A percentile compares a stretch with the other conserved stretches of the same genome.
Conservation (phyloP, 75 land plant genomes). For the Cupressus sempervirens region DNA sequence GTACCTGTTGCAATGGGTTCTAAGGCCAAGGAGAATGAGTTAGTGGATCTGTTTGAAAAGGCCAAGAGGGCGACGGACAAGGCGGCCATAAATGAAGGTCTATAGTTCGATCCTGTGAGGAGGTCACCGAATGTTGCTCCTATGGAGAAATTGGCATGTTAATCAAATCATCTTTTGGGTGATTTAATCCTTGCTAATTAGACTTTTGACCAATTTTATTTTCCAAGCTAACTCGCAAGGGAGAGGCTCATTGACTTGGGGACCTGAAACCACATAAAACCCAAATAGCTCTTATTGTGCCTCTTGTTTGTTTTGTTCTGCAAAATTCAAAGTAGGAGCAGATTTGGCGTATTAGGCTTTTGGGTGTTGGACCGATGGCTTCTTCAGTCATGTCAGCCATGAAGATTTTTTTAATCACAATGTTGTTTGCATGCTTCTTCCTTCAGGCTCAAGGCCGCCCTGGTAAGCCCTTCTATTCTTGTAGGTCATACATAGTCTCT, state of each 20-base stretch:
- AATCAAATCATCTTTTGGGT: too few species aligned
- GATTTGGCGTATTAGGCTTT: neutral
- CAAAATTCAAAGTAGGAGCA: neutral
- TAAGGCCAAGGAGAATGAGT: constrained; percentile 36
- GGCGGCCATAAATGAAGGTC: constrained; percentile 22
- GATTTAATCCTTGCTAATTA: too few species aligned
- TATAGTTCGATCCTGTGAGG: too few species aligned
- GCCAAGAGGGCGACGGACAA: constrained; percentile 57
- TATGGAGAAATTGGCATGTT: too few species aligned
- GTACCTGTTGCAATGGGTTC: neutral
- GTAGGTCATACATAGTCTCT: neutral
- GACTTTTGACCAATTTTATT: too few species aligned
- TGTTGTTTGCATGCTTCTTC: neutral
- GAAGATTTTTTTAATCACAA: neutral
- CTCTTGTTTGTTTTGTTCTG: neutral
- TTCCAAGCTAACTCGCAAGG: neutral
- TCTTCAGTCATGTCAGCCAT: neutral
- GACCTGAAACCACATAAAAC: neutral
- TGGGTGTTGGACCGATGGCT: neutral
- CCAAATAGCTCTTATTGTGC: neutral
- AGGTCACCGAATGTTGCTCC: too few species aligned
- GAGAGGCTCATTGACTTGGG: neutral
- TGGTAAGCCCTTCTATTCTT: neutral
- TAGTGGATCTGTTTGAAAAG: constrained; percentile 59
- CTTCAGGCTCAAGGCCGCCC: neutral